Percentiles rank a stretch among this genome's conserved stretches.
Evolutionary conservation across 371 early-diverging fungal genomes (phyloP).

Genomic region (Mortierella sp.): DNA sequence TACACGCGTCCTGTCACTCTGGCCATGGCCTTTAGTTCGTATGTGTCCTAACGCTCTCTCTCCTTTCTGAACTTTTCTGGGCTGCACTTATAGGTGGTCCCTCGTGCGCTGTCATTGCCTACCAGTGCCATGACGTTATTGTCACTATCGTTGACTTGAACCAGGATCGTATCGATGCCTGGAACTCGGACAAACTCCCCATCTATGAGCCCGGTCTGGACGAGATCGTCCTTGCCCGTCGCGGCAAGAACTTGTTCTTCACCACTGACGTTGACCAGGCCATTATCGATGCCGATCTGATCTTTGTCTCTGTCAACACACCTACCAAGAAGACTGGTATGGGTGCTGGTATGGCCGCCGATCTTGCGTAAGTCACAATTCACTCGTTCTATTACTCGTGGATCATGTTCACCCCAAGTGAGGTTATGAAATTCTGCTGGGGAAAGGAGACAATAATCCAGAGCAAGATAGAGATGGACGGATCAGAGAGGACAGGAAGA

Average conservation of each 20-base stretch:
- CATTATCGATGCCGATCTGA: constrained; percentile 84
- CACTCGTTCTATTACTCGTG: neutral
- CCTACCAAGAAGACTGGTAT: constrained; percentile 84
- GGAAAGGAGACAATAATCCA: no score
- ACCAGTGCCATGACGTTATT: constrained; percentile 91
- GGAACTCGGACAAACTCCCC: constrained; percentile 90
- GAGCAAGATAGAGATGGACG: no score
- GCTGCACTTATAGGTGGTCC: constrained; percentile 80
- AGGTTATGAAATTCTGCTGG: neutral
- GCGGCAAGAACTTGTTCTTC: constrained; percentile 89
- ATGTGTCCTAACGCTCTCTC: no score
- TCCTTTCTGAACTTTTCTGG: neutral
- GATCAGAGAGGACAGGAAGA: no score
- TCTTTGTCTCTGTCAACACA: constrained; percentile 93
- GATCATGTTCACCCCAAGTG: neutral
- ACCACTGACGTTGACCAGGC: constrained; percentile 74
- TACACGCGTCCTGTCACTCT: no score
- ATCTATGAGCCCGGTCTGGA: constrained; percentile 94
- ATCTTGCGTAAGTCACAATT: constrained; percentile 76
- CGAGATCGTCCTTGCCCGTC: constrained; percentile 77
- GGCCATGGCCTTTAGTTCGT: no score
- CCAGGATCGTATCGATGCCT: constrained; percentile 82
- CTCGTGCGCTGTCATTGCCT: constrained; percentile 42
- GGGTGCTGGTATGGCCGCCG: constrained; percentile 89
- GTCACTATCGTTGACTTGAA: constrained; percentile 91